Conservation (phyloP, 208 protist genomes). For the Naegleria lovaniensis region DNA sequence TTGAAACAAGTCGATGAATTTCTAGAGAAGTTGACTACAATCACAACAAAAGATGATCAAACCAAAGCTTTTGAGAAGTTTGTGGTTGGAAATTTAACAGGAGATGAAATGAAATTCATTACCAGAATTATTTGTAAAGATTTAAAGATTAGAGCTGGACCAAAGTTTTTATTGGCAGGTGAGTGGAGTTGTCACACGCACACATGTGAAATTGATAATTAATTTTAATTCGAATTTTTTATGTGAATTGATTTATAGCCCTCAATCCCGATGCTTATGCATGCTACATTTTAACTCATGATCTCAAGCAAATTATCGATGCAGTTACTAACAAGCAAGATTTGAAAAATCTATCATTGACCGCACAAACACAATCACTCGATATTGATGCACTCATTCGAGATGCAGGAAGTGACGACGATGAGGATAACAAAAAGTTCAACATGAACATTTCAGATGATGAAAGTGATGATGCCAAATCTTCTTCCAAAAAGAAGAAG, state of each 20-base stretch:
- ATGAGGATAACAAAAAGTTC: not conserved
- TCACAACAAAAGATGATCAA: slow-evolving; percentile 46
- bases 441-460: not conserved
- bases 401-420: not conserved
- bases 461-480: not conserved
- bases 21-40: slow-evolving; percentile 36
- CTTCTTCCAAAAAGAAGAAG: not conserved
- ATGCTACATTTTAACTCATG: not conserved
- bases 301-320: slow-evolving; percentile 12
- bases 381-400: slow-evolving; percentile 9
- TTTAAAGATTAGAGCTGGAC: slow-evolving; percentile 16
- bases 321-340: not conserved
- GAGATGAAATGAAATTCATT: slow-evolving; percentile 20
- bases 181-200: too few relatives aligned
- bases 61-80: slow-evolving; percentile 31
- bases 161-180: not conserved
- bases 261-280: not conserved
- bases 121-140: slow-evolving; percentile 2
- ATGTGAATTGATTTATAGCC: not conserved
- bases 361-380: not conserved
- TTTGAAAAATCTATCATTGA: not conserved
- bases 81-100: slow-evolving; percentile 25
- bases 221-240: too few relatives aligned
- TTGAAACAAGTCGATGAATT: slow-evolving; percentile 45
- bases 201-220: too few relatives aligned